Evolutionary conservation across 768 basidiomycete species (phyloP), one percentile per base, ranked within the genome.

Genomic region (Clitopilus hobsonii): DNA sequence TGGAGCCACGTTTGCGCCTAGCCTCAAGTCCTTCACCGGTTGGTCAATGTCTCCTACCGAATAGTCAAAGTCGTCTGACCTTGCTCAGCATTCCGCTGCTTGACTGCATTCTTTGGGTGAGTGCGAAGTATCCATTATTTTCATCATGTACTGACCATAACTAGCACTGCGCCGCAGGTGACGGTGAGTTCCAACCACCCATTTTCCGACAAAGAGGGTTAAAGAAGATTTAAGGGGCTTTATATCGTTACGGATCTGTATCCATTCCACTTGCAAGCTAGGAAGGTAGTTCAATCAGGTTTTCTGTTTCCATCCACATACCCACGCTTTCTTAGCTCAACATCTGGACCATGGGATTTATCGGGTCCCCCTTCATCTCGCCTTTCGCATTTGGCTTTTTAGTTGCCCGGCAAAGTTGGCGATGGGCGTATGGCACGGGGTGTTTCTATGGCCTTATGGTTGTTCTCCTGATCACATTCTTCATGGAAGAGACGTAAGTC

Each of bases 301-400:
- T 11, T 6, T 11, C 25, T 49, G 14, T 3, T 45, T 45, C 22
- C 5, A 6, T 4, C n/a, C 16, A 16, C 4, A 23, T 11, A 10
- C 10, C 10, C n/a, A 4, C 4, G 3, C 2, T 18, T 27, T 16
- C 14, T 14, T 56, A 86, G 83, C 74, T 88, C 29, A 86, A 85
- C 59, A 67, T 84, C 50, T 87, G 85, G 86, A 87, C 85, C 2
- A 82, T 88, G 78, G 87, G 85, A 0, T 85, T 88, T 69, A 78
- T 88, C 61, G 65, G 86, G 24, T 84, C 84, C 13, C 84, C 81
- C 8, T 83, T 83, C 71, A 61, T 82, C 8, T 84, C 83, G 1
- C 87, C 86, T 0, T 86, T 85, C 61, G 74, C 80, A 0, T 83
- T 86, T 57, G 86, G 87, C 3, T 89, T 86, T 72, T 71, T 88